Percentiles rank a stretch among this genome's conserved stretches.
These are phyloP conservation scores for Pyrrhoderma noxium DNA, from an alignment of 1,284 basidiomycete species.

Conservation along the genomic window DNA sequence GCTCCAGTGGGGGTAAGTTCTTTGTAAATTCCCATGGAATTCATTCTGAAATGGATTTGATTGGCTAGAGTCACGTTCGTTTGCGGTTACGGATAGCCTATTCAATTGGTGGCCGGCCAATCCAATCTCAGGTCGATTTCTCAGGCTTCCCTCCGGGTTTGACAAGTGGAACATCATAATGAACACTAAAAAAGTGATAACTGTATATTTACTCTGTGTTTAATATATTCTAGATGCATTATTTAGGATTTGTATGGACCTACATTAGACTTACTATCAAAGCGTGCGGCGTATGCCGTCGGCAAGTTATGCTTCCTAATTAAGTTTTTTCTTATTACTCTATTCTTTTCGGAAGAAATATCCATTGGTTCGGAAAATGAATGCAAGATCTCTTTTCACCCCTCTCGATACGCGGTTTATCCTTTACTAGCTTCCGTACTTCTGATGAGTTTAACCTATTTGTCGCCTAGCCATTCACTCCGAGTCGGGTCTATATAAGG, in stretches of 20 bases:
- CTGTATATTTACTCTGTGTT: not conserved
- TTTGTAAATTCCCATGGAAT: not conserved
- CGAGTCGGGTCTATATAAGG: too few species aligned
- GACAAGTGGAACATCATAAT: constrained; percentile 39
- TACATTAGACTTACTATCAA: too few species aligned
- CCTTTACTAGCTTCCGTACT: too few species aligned
- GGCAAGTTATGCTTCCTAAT: too few species aligned
- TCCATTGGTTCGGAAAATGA: too few species aligned
- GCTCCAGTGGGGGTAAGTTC: constrained; percentile 78
- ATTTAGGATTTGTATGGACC: not conserved
- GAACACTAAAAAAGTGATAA: not conserved
- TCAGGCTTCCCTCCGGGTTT: constrained; percentile 79
- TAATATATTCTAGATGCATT: not conserved
- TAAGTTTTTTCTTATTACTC: too few species aligned
- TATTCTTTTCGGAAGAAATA: too few species aligned
- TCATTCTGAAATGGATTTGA: constrained; percentile 1
- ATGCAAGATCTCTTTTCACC: too few species aligned
- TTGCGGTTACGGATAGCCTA: constrained; percentile 84
- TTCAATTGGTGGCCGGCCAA: constrained; percentile 53
- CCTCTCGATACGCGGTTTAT: too few species aligned
- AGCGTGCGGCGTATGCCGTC: too few species aligned
- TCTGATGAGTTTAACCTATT: too few species aligned
- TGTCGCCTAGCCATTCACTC: too few species aligned
- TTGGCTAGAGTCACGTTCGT: constrained; percentile 66
- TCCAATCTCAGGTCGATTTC: constrained; percentile 96